Evolutionary conservation across 169 alveolate genomes (phyloP).

Genomic region (Eimeria sp.): DNA sequence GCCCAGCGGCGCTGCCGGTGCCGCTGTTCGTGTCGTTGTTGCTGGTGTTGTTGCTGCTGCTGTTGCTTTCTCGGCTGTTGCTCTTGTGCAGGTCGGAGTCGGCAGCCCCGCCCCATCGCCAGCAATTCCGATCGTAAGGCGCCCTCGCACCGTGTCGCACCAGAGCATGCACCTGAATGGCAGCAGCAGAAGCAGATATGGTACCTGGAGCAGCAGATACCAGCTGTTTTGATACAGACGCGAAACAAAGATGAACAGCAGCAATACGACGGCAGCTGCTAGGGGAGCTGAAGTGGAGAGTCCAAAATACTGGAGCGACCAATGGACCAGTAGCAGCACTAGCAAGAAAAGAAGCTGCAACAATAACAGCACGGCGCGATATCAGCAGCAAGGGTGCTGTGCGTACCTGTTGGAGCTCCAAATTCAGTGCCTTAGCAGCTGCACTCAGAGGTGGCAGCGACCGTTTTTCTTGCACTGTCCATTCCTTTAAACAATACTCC

Average conservation of each 20-base stretch:
- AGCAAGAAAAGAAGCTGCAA: not conserved
- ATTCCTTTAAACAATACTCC: conserved; percentile 50
- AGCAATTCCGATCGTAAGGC: conserved; percentile 50
- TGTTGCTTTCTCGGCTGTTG: conserved; percentile 40
- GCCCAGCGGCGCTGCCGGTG: conserved; percentile 13
- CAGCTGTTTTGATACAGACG: not conserved
- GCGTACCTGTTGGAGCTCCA: conserved; percentile 41
- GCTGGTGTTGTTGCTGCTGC: not conserved
- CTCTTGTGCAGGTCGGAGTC: not conserved
- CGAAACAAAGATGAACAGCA: not conserved
- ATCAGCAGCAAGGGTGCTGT: not conserved
- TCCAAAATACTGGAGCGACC: not conserved
- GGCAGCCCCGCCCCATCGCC: conserved; percentile 20
- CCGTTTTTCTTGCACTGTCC: conserved; percentile 32
- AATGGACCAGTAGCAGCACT: not conserved
- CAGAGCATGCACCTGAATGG: conserved; percentile 65
- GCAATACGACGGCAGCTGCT: not conserved
- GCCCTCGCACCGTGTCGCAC: conserved; percentile 72
- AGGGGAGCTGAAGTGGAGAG: not conserved
- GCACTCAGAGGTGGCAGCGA: conserved; percentile 50
- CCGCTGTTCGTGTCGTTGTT: conserved; percentile 14
- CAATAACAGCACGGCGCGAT: not conserved
- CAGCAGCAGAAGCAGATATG: conserved; percentile 35
- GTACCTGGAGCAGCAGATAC: not conserved
- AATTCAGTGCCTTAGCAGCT: conserved; percentile 28